A percentile compares a stretch with the other conserved stretches of the same genome.
phyloP scores from a whole-genome alignment of 805 yeast genomes.

The Kazachstania kunashirensis region DNA sequence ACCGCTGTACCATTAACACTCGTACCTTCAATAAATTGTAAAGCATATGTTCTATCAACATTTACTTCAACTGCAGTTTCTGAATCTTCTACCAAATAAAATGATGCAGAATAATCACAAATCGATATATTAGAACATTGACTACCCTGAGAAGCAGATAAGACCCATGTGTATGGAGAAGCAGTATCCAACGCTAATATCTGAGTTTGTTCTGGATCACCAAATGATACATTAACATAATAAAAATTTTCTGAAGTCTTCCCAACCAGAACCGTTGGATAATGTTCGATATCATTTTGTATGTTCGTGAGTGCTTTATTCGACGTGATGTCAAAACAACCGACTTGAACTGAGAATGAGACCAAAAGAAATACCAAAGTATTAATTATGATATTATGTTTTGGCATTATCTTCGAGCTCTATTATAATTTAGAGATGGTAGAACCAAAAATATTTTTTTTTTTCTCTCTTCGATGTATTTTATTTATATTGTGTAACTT shows the following conservation, averaged over 20 bases:
- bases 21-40: constrained; percentile 21
- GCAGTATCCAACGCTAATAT: constrained; percentile 30
- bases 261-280: constrained; percentile 22
- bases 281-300: not conserved
- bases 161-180: constrained; percentile 33
- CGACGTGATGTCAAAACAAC: not conserved
- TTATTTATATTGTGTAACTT: too few relatives aligned
- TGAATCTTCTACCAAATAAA: constrained; percentile 15
- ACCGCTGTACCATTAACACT: constrained; percentile 18
- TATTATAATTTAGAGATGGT: too few relatives aligned
- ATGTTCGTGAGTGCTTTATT: not conserved
- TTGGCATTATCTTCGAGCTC: too few relatives aligned
- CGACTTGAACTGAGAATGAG: too few relatives aligned
- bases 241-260: constrained; percentile 19
- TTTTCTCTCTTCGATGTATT: too few relatives aligned
- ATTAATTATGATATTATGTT: too few relatives aligned
- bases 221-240: constrained; percentile 28
- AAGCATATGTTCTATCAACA: constrained; percentile 6
- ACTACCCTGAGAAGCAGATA: constrained; percentile 11
- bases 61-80: constrained; percentile 9
- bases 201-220: constrained; percentile 26
- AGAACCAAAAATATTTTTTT: too few relatives aligned
- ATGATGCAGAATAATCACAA: constrained; percentile 6
- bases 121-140: constrained; percentile 5
- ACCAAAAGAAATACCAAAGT: not conserved